phyloP scores from a whole-genome alignment of 306 rosid species.

The Vigna unguiculata region DNA sequence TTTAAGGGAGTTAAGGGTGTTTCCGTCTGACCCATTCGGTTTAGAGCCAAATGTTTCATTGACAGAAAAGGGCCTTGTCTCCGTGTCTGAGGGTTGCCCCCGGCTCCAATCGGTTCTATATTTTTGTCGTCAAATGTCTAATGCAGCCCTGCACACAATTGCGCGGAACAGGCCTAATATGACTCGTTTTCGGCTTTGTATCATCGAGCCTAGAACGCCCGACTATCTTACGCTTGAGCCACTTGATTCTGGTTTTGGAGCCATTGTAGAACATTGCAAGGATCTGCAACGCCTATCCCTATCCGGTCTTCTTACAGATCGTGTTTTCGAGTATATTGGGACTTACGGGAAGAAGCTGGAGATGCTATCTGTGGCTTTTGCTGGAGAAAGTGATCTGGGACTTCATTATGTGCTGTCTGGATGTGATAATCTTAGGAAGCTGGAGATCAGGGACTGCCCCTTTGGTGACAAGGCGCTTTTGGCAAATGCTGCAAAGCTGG shows the following conservation, averaged over 20 bases:
- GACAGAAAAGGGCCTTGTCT: slow-evolving; percentile 87
- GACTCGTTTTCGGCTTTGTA: slow-evolving; percentile 90
- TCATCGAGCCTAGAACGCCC: slow-evolving; percentile 79
- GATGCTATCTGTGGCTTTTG: slow-evolving; percentile 97
- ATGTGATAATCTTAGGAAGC: slow-evolving; percentile 87
- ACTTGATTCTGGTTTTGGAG: slow-evolving; percentile 89
- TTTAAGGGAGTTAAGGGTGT: slow-evolving; percentile 85
- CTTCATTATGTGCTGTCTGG: slow-evolving; percentile 90
- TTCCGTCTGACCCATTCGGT: slow-evolving; percentile 85
- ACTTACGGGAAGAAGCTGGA: slow-evolving; percentile 81
- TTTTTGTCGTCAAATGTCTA: slow-evolving; percentile 93
- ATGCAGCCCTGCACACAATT: slow-evolving; percentile 81
- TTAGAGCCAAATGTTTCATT: slow-evolving; percentile 74
- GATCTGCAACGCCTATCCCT: slow-evolving; percentile 88
- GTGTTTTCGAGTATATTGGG: slow-evolving; percentile 81
- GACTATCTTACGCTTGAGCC: slow-evolving; percentile 77
- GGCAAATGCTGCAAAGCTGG: slow-evolving; percentile 99
- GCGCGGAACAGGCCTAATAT: slow-evolving; percentile 81
- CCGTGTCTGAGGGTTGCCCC: slow-evolving; percentile 92
- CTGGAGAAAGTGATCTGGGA: slow-evolving; percentile 91
- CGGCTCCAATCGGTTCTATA: slow-evolving; percentile 89
- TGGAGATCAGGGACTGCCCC: slow-evolving; percentile 98
- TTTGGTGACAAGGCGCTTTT: slow-evolving; percentile 96
- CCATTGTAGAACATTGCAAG: slow-evolving; percentile 93
- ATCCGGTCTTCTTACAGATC: slow-evolving; percentile 88